phyloP scores from a whole-genome alignment of 2,329 filamentous ascomycete genomes.

The Orbilia oligospora region DNA sequence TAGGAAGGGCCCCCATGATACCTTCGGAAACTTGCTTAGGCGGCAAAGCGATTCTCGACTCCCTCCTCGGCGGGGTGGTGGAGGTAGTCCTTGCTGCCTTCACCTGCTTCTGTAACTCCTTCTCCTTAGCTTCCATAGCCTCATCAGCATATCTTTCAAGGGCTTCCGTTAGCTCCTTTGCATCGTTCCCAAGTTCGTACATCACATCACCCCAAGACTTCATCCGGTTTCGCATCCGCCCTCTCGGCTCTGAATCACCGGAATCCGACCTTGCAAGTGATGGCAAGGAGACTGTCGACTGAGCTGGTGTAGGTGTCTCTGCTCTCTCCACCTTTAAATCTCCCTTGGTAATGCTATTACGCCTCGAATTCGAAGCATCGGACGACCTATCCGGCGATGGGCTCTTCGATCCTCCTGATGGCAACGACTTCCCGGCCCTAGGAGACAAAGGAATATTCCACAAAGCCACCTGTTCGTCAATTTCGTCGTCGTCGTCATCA shows the following conservation, averaged over 20 bases:
- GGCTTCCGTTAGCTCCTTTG: constrained; percentile 81
- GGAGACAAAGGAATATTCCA: constrained; percentile 88
- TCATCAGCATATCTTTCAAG: constrained; percentile 84
- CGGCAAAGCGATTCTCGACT: constrained; percentile 56
- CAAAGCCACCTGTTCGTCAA: constrained; percentile 83
- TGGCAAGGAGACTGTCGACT: constrained; percentile 59
- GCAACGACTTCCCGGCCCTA: constrained; percentile 73
- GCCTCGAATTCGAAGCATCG: constrained; percentile 65
- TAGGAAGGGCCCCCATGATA: constrained; percentile 84
- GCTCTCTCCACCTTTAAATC: constrained; percentile 66
- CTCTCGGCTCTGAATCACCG: constrained; percentile 49
- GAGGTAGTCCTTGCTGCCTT: constrained; percentile 62
- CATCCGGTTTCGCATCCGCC: constrained; percentile 71
- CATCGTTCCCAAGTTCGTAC: constrained; percentile 79
- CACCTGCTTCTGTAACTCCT: constrained; percentile 68
- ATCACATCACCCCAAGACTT: constrained; percentile 83
- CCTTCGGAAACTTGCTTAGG: constrained; percentile 75
- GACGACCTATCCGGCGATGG: constrained; percentile 73
- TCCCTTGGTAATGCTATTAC: constrained; percentile 68
- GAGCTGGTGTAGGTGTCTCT: constrained; percentile 68
- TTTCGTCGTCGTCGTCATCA: constrained; percentile 80
- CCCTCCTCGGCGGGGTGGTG: constrained; percentile 47
- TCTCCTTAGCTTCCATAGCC: constrained; percentile 70
- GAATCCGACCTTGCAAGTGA: constrained; percentile 46
- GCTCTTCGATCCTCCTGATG: constrained; percentile 70